phyloP scores from a whole-genome alignment of 2,329 filamentous ascomycete genomes.

The Metarhizium rileyi region DNA sequence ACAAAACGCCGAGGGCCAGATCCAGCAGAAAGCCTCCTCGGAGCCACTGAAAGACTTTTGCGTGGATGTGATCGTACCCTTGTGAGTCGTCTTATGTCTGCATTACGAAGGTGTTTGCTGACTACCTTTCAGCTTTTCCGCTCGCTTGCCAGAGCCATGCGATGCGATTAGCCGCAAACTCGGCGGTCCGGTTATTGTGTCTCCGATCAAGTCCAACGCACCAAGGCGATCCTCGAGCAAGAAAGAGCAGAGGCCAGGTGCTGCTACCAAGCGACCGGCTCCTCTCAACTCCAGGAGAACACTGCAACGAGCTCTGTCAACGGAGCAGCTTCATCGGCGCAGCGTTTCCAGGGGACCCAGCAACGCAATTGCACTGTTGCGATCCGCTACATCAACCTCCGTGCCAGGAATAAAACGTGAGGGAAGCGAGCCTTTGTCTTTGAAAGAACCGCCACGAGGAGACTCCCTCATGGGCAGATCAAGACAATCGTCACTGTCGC shows the following conservation, averaged over 20 bases:
- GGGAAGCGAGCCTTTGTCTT: constrained; percentile 46
- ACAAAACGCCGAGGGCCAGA: constrained; percentile 23
- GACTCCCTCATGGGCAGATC: constrained; percentile 27
- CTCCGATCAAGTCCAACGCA: constrained; percentile 41
- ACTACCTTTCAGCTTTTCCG: constrained; percentile 50
- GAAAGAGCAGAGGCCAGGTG: constrained; percentile 40
- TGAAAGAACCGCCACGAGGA: constrained; percentile 38
- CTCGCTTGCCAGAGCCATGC: constrained; percentile 63
- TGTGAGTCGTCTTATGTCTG: constrained; percentile 39
- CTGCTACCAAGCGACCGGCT: constrained; percentile 38
- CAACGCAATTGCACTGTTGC: constrained; percentile 52
- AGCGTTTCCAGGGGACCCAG: constrained; percentile 48
- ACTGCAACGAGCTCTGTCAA: constrained; percentile 53
- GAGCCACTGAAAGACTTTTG: constrained; percentile 70
- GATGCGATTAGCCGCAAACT: constrained; percentile 64
- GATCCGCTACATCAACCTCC: constrained; percentile 56
- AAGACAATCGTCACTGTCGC: constrained; percentile 28
- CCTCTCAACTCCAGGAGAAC: constrained; percentile 36
- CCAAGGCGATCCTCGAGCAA: constrained; percentile 32
- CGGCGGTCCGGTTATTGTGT: constrained; percentile 57
- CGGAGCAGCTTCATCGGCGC: constrained; percentile 42
- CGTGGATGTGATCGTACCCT: constrained; percentile 69
- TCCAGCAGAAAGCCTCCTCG: constrained; percentile 31
- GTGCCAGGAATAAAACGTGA: constrained; percentile 58
- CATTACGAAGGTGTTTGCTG: constrained; percentile 17